Conservation (phyloP, 1,139 yeast species). For the Groenewaldozyma sp. region DNA sequence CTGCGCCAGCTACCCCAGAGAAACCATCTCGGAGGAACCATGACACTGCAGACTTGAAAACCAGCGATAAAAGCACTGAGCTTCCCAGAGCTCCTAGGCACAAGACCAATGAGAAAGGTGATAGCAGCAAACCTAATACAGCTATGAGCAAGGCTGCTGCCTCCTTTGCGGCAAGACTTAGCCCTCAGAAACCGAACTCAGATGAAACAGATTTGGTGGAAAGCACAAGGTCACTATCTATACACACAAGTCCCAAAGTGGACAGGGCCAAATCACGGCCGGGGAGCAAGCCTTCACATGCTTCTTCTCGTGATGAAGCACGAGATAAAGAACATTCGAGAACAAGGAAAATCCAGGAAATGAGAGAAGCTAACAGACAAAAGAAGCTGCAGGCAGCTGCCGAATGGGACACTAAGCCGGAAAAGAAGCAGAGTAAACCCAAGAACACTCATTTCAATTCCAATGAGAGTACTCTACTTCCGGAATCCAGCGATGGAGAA, state of each 20-base stretch:
- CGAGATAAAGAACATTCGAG: not conserved
- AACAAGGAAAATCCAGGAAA: not conserved
- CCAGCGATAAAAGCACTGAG: conserved; percentile 5
- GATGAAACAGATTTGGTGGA: no score
- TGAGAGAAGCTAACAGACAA: conserved; percentile 7
- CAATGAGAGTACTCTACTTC: no score
- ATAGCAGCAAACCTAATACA: not conserved
- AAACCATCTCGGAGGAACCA: no score
- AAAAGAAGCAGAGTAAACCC: no score
- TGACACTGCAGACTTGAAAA: not conserved
- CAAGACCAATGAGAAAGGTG: not conserved
- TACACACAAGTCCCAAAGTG: no score
- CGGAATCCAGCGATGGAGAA: no score
- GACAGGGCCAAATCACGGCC: no score
- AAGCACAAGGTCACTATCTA: no score
- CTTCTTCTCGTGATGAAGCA: not conserved
- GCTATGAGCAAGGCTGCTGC: not conserved
- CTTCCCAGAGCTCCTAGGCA: not conserved
- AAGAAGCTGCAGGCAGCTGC: conserved; percentile 8
- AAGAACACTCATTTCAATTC: no score
- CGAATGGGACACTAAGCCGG: conserved; percentile 9
- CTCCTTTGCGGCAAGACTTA: conserved; percentile 1
- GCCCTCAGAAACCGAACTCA: not conserved
- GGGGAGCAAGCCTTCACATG: not conserved
- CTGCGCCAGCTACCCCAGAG: no score